Evolutionary conservation across 75 land plant species (phyloP).

Genomic region (Azolla pinnata): DNA sequence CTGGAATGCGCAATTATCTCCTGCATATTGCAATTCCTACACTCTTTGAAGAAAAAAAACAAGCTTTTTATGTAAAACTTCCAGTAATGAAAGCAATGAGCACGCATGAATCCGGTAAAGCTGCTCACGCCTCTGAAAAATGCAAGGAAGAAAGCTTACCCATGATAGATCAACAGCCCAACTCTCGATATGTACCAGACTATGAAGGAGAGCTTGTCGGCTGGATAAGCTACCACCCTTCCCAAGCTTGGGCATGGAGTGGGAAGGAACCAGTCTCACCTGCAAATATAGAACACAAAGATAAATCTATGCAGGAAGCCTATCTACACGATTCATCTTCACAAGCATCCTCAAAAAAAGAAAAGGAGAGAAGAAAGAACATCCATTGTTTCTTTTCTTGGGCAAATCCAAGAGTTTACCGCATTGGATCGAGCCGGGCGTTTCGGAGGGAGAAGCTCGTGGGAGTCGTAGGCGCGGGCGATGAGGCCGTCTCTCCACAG

Average conservation of each 20-base stretch:
- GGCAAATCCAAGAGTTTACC: too few species aligned
- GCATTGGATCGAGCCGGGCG: constrained; percentile 50
- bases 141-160: constrained; percentile 33
- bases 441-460: constrained; percentile 37
- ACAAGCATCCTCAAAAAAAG: background rate
- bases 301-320: background rate
- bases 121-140: too few species aligned
- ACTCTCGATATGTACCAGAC: constrained; percentile 88
- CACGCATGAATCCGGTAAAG: too few species aligned
- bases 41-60: too few species aligned
- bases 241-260: constrained; percentile 78
- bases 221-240: constrained; percentile 79
- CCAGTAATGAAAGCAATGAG: too few species aligned
- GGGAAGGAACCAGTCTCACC: constrained; percentile 65
- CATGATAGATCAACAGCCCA: constrained; percentile 89
- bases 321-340: background rate
- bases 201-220: constrained; percentile 75
- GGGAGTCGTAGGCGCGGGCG: constrained; percentile 21
- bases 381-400: too few species aligned
- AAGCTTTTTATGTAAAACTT: too few species aligned
- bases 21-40: too few species aligned
- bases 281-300: constrained; percentile 8
- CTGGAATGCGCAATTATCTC: too few species aligned
- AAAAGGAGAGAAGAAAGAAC: too few species aligned
- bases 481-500: constrained; percentile 54